These are phyloP conservation scores for Colletotrichum melonis DNA, from an alignment of 2,329 filamentous ascomycete genomes.

Conservation along the genomic window DNA sequence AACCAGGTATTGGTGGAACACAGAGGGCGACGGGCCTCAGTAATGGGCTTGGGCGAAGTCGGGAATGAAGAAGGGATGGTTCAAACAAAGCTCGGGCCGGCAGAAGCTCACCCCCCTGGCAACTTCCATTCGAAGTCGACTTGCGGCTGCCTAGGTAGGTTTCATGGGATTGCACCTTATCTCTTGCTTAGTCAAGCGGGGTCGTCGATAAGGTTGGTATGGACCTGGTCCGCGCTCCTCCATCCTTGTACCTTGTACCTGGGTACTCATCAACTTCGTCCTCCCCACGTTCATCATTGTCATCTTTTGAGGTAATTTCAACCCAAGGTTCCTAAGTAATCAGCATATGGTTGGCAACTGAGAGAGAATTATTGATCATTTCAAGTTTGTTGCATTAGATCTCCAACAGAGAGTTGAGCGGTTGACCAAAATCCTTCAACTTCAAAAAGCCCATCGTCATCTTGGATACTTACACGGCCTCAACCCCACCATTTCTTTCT, in stretches of 20 bases:
- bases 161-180: neutral
- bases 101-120: slow-evolving; percentile 25
- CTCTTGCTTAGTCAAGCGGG: slow-evolving; percentile 25
- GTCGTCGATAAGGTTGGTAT: neutral
- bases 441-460: neutral
- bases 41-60: neutral
- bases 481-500: neutral
- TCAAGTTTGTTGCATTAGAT: neutral
- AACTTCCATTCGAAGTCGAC: neutral
- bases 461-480: neutral
- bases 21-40: slow-evolving; percentile 2
- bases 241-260: neutral
- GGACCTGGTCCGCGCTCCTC: neutral
- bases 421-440: neutral
- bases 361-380: neutral
- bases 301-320: neutral
- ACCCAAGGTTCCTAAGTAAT: neutral
- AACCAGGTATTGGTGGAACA: slow-evolving; percentile 5
- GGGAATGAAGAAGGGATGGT: slow-evolving; percentile 25
- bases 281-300: neutral
- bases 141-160: neutral
- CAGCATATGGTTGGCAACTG: neutral
- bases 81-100: slow-evolving; percentile 12
- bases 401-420: neutral
- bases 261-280: neutral